These are phyloP conservation scores for Echria macrotheca DNA, from an alignment of 495 filamentous ascomycete species.

Conservation along the genomic window DNA sequence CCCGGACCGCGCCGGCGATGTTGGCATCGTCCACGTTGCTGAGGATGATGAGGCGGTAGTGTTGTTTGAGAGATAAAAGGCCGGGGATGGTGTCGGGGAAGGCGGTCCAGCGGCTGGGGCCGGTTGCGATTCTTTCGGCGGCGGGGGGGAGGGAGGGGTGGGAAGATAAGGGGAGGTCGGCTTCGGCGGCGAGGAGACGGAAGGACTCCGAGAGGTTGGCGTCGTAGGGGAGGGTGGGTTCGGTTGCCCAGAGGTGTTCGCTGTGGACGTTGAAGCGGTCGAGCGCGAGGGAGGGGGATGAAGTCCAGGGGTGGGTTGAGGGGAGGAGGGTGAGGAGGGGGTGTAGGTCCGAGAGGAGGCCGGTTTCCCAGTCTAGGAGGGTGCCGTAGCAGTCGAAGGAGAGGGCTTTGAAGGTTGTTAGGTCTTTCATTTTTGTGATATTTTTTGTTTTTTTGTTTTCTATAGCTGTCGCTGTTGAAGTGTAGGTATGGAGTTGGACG, in stretches of 20 bases:
- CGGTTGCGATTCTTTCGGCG: slow-evolving; percentile 41
- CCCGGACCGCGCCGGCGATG: slow-evolving; percentile 49
- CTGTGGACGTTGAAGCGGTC: slow-evolving; percentile 29
- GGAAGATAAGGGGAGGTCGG: slow-evolving; percentile 33
- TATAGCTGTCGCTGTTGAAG: background rate
- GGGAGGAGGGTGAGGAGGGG: slow-evolving; percentile 42
- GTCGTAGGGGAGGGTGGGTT: slow-evolving; percentile 53
- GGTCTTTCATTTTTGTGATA: slow-evolving; percentile 12
- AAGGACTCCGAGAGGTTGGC: slow-evolving; percentile 50
- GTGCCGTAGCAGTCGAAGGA: slow-evolving; percentile 85
- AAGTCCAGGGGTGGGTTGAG: slow-evolving; percentile 36
- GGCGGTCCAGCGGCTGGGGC: slow-evolving; percentile 55
- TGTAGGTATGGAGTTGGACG: too few species aligned
- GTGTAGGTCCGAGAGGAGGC: slow-evolving; percentile 24
- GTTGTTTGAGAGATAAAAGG: slow-evolving; percentile 45
- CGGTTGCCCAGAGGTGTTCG: slow-evolving; percentile 35
- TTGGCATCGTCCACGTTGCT: slow-evolving; percentile 66
- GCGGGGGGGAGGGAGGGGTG: slow-evolving; percentile 27
- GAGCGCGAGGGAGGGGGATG: slow-evolving; percentile 28
- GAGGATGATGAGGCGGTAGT: slow-evolving; percentile 66
- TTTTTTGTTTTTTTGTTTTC: background rate
- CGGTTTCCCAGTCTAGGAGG: slow-evolving; percentile 68
- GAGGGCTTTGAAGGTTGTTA: slow-evolving; percentile 42
- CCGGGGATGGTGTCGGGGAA: slow-evolving; percentile 62
- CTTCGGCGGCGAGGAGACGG: slow-evolving; percentile 36